A percentile compares a stretch with the other conserved stretches of the same genome.
These are phyloP conservation scores for Cokeromyces recurvatus DNA, from an alignment of 371 early-diverging fungal genomes.

Conservation along the genomic window DNA sequence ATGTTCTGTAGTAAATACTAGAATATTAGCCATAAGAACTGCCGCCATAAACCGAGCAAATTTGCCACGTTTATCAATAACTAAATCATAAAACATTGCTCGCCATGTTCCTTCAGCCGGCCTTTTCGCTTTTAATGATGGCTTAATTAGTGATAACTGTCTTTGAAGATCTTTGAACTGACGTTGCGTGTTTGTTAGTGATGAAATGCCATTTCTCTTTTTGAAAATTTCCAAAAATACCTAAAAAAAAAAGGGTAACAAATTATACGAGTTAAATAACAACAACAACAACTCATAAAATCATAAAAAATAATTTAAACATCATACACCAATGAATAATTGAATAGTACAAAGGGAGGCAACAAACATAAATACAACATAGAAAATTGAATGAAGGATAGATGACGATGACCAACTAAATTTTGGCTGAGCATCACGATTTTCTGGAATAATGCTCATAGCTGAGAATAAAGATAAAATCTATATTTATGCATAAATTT, in stretches of 20 bases:
- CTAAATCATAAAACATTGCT: constrained; percentile 43
- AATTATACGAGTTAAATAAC: not conserved
- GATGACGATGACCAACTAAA: constrained; percentile 34
- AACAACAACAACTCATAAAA: too few relatives aligned
- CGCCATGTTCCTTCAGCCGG: constrained; percentile 27
- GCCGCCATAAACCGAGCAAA: constrained; percentile 35
- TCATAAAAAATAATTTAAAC: too few relatives aligned
- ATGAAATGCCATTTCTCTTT: constrained; percentile 45
- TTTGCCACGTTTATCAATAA: constrained; percentile 39
- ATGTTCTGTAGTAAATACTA: constrained; percentile 38
- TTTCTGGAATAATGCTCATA: constrained; percentile 28
- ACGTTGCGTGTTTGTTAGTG: constrained; percentile 46
- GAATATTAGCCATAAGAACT: constrained; percentile 28
- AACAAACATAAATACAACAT: constrained; percentile 50
- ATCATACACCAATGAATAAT: constrained; percentile 48
- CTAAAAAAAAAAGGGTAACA: constrained; percentile 2
- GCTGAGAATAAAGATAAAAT: constrained; percentile 33
- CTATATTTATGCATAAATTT: too few relatives aligned
- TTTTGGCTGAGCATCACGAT: constrained; percentile 28
- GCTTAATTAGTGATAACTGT: constrained; percentile 41
- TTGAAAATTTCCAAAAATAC: constrained; percentile 52
- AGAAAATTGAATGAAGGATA: constrained; percentile 42
- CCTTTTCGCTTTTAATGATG: constrained; percentile 31
- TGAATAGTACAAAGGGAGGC: constrained; percentile 51
- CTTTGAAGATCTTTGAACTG: constrained; percentile 50